Conservation (phyloP, 768 basidiomycete genomes). For the Sporobolomyces phaffii region DNA sequence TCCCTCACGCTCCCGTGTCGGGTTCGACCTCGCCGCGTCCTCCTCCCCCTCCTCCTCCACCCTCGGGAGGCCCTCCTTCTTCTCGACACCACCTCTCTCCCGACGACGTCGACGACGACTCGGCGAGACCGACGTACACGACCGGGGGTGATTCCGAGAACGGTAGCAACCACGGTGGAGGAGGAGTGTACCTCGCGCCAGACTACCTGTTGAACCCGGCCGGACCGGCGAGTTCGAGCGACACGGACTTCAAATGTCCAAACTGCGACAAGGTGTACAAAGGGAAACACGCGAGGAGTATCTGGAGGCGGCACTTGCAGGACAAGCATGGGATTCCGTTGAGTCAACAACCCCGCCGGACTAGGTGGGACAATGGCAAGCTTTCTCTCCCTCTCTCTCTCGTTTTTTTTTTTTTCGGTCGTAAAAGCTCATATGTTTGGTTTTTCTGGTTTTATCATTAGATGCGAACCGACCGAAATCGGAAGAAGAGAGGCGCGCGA, state of each 20-base stretch:
- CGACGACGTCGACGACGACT: neutral
- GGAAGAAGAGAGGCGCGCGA: conserved; percentile 45
- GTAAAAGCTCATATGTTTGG: no score
- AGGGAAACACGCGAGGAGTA: conserved; percentile 49
- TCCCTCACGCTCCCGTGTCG: no score
- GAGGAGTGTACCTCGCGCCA: conserved; percentile 22
- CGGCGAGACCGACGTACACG: neutral
- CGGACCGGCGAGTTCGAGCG: conserved; percentile 28
- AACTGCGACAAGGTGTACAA: conserved; percentile 49
- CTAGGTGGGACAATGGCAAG: conserved; percentile 50
- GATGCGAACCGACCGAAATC: conserved; percentile 47
- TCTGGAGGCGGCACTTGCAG: conserved; percentile 49
- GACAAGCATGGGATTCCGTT: conserved; percentile 50
- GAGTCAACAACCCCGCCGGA: conserved; percentile 47
- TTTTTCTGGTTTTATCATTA: conserved; percentile 33
- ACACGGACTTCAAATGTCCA: conserved; percentile 39
- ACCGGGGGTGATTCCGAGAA: no score
- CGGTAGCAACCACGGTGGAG: neutral
- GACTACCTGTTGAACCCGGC: conserved; percentile 37
- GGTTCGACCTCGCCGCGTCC: neutral
- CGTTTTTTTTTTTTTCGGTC: neutral
- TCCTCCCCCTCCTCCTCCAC: neutral
- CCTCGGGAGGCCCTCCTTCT: neutral
- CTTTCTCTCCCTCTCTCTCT: neutral
- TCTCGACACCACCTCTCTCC: neutral